A percentile compares a stretch with the other conserved stretches of the same genome.
phyloP scores from a whole-genome alignment of 306 rosid species.

The Acacia acuminata region DNA sequence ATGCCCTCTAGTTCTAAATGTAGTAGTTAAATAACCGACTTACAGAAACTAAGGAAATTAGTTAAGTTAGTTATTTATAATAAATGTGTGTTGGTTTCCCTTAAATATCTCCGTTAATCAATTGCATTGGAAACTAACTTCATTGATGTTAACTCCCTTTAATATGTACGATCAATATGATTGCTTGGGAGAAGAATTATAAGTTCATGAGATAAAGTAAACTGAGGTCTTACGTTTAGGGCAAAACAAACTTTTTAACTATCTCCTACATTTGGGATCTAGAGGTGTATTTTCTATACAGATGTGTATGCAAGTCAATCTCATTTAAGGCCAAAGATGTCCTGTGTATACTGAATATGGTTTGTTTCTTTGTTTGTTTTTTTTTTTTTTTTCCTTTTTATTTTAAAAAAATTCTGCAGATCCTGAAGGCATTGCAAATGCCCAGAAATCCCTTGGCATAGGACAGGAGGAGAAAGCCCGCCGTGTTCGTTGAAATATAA shows the following conservation, averaged over 20 bases:
- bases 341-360: conserved; percentile 3
- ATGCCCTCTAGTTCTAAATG: no score
- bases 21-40: no score
- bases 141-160: neutral
- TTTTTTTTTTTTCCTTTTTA: no score
- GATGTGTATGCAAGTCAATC: neutral
- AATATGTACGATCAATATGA: neutral
- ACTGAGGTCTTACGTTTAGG: no score
- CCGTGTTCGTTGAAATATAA: conserved; percentile 55
- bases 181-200: no score
- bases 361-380: neutral
- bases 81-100: no score
- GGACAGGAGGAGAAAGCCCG: conserved; percentile 89
- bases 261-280: no score
- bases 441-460: conserved; percentile 84
- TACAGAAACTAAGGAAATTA: neutral
- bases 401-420: conserved; percentile 44
- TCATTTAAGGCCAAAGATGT: neutral
- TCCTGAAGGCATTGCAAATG: conserved; percentile 95
- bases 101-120: no score
- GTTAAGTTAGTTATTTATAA: no score
- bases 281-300: no score
- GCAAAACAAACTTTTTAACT: no score
- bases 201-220: neutral
- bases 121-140: neutral